Percentiles rank a stretch among this genome's conserved stretches.
Conservation (phyloP, 495 filamentous ascomycete genomes). For the Pseudotulostoma volvatum region DNA sequence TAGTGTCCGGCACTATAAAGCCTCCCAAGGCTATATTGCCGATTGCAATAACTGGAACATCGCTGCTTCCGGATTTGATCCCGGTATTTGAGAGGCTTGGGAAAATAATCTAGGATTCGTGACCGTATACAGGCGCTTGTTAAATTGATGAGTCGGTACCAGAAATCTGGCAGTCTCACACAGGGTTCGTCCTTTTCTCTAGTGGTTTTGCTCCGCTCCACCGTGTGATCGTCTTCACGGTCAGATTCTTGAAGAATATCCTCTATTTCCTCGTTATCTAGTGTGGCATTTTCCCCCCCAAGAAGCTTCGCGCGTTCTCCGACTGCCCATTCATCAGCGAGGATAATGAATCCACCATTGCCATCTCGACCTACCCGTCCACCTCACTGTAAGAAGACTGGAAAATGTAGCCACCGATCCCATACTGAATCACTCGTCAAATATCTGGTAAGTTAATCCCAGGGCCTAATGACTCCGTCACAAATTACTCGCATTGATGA, state of each 20-base stretch:
- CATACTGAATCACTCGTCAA: neutral
- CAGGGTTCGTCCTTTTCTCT: neutral
- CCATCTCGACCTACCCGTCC: neutral
- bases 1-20: neutral
- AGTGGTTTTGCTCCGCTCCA: neutral
- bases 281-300: neutral
- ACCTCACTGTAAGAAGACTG: neutral
- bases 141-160: neutral
- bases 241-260: neutral
- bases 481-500: neutral
- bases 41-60: neutral
- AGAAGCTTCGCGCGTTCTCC: neutral
- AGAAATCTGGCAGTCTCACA: neutral
- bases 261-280: neutral
- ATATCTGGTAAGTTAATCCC: constrained; percentile 1
- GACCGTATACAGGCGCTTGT: neutral
- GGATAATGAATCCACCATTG: neutral
- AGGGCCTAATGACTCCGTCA: neutral
- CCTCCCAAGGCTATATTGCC: neutral
- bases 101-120: neutral
- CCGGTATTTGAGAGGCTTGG: neutral
- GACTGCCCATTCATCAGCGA: neutral
- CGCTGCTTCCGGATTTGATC: neutral
- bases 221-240: neutral
- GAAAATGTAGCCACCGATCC: neutral